A percentile compares a stretch with the other conserved stretches of the same genome.
Evolutionary conservation across 2,329 filamentous ascomycete genomes (phyloP).

Genomic region (Phialocephala sp.): DNA sequence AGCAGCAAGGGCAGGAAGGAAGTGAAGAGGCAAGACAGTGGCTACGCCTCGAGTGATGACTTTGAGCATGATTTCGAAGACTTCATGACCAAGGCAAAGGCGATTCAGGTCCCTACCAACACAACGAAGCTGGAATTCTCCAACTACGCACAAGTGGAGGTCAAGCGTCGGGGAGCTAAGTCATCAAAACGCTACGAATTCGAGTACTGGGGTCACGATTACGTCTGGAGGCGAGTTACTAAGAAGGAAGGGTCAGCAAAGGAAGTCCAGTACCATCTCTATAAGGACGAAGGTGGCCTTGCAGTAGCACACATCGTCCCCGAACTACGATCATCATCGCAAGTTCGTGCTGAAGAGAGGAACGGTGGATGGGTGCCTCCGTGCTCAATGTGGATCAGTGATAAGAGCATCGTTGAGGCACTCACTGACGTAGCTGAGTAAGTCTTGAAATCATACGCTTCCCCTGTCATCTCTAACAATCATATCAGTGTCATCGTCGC

Average conservation of each 20-base stretch:
- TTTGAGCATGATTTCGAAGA: conserved; percentile 32
- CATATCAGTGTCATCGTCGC: conserved; percentile 78
- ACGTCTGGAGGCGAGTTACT: conserved; percentile 79
- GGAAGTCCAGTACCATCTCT: conserved; percentile 79
- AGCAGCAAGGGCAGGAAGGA: conserved; percentile 25
- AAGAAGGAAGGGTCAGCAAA: conserved; percentile 68
- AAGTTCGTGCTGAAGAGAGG: conserved; percentile 72
- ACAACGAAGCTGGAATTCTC: conserved; percentile 91
- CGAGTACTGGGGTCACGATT: conserved; percentile 88
- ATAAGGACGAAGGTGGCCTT: conserved; percentile 65
- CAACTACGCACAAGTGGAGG: conserved; percentile 92
- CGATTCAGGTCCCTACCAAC: conserved; percentile 63
- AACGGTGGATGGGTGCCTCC: conserved; percentile 91
- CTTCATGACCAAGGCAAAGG: conserved; percentile 41
- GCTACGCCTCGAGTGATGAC: conserved; percentile 59
- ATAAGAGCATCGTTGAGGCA: conserved; percentile 68
- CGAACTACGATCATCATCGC: conserved; percentile 72
- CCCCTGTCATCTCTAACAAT: conserved; percentile 1
- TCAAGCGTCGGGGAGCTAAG: conserved; percentile 71
- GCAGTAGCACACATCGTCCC: conserved; percentile 86
- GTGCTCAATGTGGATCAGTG: conserved; percentile 88
- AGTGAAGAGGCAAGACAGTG: conserved; percentile 54
- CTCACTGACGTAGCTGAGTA: conserved; percentile 88
- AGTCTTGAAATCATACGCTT: conserved; percentile 45
- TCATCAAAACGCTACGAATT: conserved; percentile 83